Conservation (phyloP, 306 rosid genomes). For the Pterocarpus macrocarpus region DNA sequence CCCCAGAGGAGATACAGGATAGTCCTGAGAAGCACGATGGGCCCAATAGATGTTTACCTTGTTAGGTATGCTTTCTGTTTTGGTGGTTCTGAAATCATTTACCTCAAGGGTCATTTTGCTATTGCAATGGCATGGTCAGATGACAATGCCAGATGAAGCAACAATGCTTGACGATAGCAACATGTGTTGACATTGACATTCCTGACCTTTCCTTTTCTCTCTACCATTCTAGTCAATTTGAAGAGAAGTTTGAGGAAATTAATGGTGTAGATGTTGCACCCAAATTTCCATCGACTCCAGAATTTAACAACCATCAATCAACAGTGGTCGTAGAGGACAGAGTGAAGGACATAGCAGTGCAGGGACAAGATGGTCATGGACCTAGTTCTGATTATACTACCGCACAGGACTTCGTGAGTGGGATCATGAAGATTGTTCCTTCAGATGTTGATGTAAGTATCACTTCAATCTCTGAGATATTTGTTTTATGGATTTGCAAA, state of each 20-base stretch:
- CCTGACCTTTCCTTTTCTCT: conserved; percentile 35
- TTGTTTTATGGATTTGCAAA: conserved; percentile 39
- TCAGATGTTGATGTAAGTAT: conserved; percentile 91
- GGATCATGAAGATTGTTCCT: conserved; percentile 98
- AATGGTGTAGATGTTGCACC: conserved; percentile 72
- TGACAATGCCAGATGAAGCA: conserved; percentile 41
- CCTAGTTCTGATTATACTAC: conserved; percentile 64
- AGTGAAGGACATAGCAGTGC: conserved; percentile 62
- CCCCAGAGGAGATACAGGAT: conserved; percentile 96
- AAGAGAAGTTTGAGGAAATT: conserved; percentile 93
- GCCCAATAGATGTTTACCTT: conserved; percentile 97
- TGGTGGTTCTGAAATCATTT: conserved; percentile 26
- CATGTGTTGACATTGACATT: conserved; percentile 32
- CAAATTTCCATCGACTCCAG: conserved; percentile 70
- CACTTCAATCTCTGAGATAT: conserved; percentile 25
- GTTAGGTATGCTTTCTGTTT: conserved; percentile 73
- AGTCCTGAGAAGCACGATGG: conserved; percentile 97
- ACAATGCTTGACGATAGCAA: conserved; percentile 33
- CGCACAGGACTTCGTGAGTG: conserved; percentile 78
- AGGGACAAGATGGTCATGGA: conserved; percentile 63
- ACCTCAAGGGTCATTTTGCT: conserved; percentile 34
- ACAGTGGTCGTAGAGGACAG: conserved; percentile 57
- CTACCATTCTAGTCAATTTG: conserved; percentile 79
- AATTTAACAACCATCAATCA: conserved; percentile 56
- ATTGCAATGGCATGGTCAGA: conserved; percentile 30